Conservation (phyloP, 1,139 yeast genomes). For the Lodderomyces elongisporus region DNA sequence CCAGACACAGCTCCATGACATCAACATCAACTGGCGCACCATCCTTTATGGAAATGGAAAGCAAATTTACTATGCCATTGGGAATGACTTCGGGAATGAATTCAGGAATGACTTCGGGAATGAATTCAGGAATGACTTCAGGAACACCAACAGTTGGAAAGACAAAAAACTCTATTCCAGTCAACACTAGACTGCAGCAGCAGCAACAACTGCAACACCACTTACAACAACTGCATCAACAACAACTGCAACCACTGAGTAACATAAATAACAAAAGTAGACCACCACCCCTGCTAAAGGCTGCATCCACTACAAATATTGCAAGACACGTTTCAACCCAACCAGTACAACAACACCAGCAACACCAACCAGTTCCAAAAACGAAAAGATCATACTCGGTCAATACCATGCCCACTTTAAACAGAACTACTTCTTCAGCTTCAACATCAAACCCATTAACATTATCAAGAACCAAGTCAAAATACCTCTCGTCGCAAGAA, state of each 20-base stretch:
- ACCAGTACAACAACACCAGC: neutral
- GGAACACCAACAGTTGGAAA: too few relatives aligned
- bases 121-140: too few relatives aligned
- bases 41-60: neutral
- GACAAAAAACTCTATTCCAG: too few relatives aligned
- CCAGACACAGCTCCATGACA: slow-evolving; percentile 38
- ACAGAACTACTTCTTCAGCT: slow-evolving; percentile 7
- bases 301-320: slow-evolving; percentile 10
- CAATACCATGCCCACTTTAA: slow-evolving; percentile 1
- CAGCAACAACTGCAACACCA: too few relatives aligned
- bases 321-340: neutral
- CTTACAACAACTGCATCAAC: too few relatives aligned
- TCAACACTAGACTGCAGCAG: too few relatives aligned
- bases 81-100: too few relatives aligned
- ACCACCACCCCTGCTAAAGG: slow-evolving; percentile 5
- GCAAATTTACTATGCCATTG: too few relatives aligned
- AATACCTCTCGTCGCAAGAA: slow-evolving; percentile 32
- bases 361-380: neutral
- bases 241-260: too few relatives aligned
- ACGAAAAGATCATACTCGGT: neutral
- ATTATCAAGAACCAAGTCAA: slow-evolving; percentile 32
- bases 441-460: slow-evolving; percentile 13
- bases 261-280: too few relatives aligned
- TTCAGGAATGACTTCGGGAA: too few relatives aligned
- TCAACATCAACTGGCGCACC: slow-evolving; percentile 6